phyloP scores from a whole-genome alignment of 768 basidiomycete genomes.

The Suillus subalutaceus region DNA sequence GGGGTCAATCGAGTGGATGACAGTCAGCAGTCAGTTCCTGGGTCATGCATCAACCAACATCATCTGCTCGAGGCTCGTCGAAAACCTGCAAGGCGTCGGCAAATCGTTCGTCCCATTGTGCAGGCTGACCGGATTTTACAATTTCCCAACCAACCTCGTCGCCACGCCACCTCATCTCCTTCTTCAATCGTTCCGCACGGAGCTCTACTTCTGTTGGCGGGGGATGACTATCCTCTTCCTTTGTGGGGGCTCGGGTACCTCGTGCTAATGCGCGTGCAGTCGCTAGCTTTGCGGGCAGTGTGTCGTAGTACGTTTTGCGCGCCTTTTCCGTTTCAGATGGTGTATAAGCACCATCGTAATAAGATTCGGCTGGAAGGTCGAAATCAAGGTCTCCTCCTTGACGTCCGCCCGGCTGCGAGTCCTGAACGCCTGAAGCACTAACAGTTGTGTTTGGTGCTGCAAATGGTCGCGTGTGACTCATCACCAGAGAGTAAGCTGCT shows the following conservation, averaged over 20 bases:
- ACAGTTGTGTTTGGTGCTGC: constrained; percentile 32
- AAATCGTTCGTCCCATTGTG: constrained; percentile 82
- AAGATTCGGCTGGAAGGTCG: constrained; percentile 63
- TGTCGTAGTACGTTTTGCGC: constrained; percentile 76
- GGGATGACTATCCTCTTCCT: constrained; percentile 75
- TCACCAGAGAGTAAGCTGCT: constrained; percentile 76
- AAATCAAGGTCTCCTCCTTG: constrained; percentile 73
- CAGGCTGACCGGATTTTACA: constrained; percentile 60
- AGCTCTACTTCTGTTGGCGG: constrained; percentile 90
- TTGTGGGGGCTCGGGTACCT: constrained; percentile 81
- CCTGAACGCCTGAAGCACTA: constrained; percentile 20
- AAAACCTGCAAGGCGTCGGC: constrained; percentile 63
- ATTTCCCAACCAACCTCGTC: constrained; percentile 83
- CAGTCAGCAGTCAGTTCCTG: background rate
- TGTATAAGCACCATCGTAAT: constrained; percentile 67
- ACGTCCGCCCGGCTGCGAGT: background rate
- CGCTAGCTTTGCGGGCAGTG: constrained; percentile 64
- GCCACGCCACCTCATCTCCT: constrained; percentile 84
- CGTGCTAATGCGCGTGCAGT: constrained; percentile 76
- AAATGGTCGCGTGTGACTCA: constrained; percentile 63
- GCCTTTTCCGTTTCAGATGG: constrained; percentile 65
- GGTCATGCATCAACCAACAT: background rate
- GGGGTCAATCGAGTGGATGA: background rate
- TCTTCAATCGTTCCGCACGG: constrained; percentile 83
- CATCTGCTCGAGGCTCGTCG: constrained; percentile 38